Base-by-base conservation (phyloP, 345 rosid species). In the Eucalyptus erythrocorys region DNA sequence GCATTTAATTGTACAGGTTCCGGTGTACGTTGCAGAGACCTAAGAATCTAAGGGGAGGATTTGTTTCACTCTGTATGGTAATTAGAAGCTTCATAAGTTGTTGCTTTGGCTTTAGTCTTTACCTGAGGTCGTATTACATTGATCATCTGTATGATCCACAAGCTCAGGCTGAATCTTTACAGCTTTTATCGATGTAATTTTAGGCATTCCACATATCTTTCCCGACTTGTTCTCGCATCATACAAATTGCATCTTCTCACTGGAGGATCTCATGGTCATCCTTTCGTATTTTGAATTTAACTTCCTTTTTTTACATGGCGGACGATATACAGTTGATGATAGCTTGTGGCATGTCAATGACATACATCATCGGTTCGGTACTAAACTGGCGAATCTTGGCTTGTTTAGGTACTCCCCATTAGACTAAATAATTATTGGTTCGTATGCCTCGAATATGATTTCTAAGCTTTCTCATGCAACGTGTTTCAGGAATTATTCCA, bases 21-120 rank as follows among this genome's bases (percentile, higher is more conserved):
- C 93, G 9, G 90, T 93, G 24, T 92, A 93, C 32, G 64, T 93
- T 16, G 95, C 96, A 40, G 95, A 94, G 89, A 87, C 95, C 93
- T 0, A 92, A 88, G 55, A 87, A 89, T 66, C 4, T 49, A 22
- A 82, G 93, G 11, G 95, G 96, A 87, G 85, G 86, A 17, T 91
- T 93, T 43, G 80, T 87, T 40, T 89, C 90, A 0, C 71, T 88
- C 14, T 88, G 87, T 68, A 89, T 88, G 90, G 95, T 94, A 80
- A 48, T 26, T 49, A 7, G 12, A 66, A 66, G 42, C 22, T 10
- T 32, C 43, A 32, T 68, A 68, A 68, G 3, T 68, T 34, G 80
- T 34, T 34, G 80, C 80, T 68, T 34, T 37, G 22, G 80, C 42
- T 32, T 66, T 4, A 66, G 12, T 66, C 80, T 68, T 3, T 68